These are phyloP conservation scores for Bonia amplexicaulis DNA, from an alignment of 176 grass and related monocot species.

Conservation along the genomic window DNA sequence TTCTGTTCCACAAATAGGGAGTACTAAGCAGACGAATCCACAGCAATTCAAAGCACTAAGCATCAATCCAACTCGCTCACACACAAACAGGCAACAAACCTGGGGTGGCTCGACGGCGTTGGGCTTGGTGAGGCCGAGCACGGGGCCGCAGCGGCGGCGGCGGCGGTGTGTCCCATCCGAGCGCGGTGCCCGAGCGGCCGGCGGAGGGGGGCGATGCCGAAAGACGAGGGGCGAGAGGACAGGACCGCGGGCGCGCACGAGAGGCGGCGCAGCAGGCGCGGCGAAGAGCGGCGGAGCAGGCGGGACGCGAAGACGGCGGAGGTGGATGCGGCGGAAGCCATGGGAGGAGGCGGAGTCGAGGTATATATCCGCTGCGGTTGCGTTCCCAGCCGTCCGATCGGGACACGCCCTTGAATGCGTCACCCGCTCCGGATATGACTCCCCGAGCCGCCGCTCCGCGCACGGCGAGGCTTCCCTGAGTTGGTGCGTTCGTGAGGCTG, in stretches of 20 bases:
- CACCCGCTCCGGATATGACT: conserved; percentile 25
- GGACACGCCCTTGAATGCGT: conserved; percentile 30
- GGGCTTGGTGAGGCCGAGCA: conserved; percentile 78
- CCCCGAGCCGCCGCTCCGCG: not conserved
- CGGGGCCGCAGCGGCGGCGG: conserved; percentile 17
- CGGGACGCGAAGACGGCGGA: conserved; percentile 33
- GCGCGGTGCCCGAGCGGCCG: conserved; percentile 34
- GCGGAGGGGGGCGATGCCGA: not conserved
- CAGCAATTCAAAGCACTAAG: not conserved
- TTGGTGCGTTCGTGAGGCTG: rapidly evolving
- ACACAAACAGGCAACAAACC: conserved; percentile 18
- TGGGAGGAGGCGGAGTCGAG: not conserved
- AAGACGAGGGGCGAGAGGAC: not conserved
- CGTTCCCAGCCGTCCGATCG: conserved; percentile 42
- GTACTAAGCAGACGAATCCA: not conserved
- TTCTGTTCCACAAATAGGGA: not conserved
- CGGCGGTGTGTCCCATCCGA: conserved; percentile 69
- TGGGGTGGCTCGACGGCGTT: conserved; percentile 66
- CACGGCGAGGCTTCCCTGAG: not conserved
- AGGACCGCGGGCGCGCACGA: not conserved
- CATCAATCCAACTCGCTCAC: not conserved
- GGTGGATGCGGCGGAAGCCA: conserved; percentile 46
- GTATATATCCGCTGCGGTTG: conserved; percentile 49
- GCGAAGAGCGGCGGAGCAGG: conserved; percentile 20
- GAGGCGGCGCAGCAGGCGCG: conserved; percentile 24